Base-by-base conservation (phyloP, 345 rosid genomes). In the Salix koriyanagi region DNA sequence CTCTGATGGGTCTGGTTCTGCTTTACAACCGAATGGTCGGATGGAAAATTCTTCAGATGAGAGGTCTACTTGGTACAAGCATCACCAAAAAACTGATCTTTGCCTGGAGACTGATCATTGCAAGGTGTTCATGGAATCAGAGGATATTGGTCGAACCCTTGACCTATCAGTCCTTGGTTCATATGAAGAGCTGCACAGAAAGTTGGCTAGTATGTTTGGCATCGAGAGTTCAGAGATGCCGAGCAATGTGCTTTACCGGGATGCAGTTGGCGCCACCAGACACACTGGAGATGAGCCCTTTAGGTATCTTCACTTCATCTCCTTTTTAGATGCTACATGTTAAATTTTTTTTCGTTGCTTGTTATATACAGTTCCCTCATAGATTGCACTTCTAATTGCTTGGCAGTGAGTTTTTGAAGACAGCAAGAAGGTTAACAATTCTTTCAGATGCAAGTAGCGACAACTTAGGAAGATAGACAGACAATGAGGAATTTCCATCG, bases 91-190 rank as follows among this genome's bases (percentile, higher is more conserved):
- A 76, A 65, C 79, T 75, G 89, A 83, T 42, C 76, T 78, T 2
- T 82, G 84, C 64, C 70, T 87, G 77, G 93, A 87, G 79, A 86
- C 84, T 1, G 97, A 92, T 26, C 94, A 90, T 41, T 92, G 99
- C 88, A 92, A 92, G 83, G 96, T 95, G 58, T 95, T 91, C 75
- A 79, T 90, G 94, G 94, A 92, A 81, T 90, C 97, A 0, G 99
- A 95, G 25, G 90, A 91, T 26, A 90, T 93, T 4, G 97, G 97
- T 25, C 85, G 97, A 76, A 92, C 96, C 2, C 88, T 95, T 44
- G 95, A 95, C 80, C 79, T 95, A 15, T 89, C 97, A 0, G 85
- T 81, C 72, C 86, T 95, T 13, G 84, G 94, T 41, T 95, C 99
- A 6, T 95, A 95, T 2, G 91, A 91, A 65, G 97, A 95, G 79